A percentile compares a stretch with the other conserved stretches of the same genome.
These are phyloP conservation scores for Singerocomus inundabilis DNA, from an alignment of 1,284 basidiomycete species.

Conservation along the genomic window DNA sequence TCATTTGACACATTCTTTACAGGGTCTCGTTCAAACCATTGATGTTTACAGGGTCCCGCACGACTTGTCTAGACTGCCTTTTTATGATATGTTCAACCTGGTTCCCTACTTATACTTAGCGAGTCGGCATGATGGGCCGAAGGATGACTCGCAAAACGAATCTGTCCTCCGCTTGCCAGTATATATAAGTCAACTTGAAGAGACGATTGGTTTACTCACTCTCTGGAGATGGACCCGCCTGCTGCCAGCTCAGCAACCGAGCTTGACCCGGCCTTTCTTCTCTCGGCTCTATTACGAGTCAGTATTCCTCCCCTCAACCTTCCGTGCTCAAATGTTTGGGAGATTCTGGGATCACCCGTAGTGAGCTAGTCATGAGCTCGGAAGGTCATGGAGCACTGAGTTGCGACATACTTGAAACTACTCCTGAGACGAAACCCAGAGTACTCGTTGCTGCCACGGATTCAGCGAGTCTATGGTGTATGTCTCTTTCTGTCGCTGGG, in stretches of 20 bases:
- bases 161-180: not conserved
- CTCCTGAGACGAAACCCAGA: not conserved
- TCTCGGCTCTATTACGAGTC: not conserved
- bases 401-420: not conserved
- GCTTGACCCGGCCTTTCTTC: not conserved
- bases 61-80: not conserved
- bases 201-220: not conserved
- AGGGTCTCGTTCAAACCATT: not conserved
- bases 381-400: not conserved
- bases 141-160: not conserved
- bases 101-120: constrained; percentile 1
- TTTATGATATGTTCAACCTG: not conserved
- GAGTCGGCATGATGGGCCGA: constrained; percentile 5
- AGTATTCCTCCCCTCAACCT: constrained; percentile 1
- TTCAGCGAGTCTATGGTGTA: constrained; percentile 27
- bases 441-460: constrained; percentile 26
- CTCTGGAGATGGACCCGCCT: constrained; percentile 6
- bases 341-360: not conserved
- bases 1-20: not conserved
- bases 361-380: not conserved
- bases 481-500: not conserved
- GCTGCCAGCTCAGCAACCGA: not conserved
- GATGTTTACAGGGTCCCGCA: not conserved
- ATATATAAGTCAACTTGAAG: not conserved
- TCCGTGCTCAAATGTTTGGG: constrained; percentile 3